Conservation (phyloP, 2,329 filamentous ascomycete genomes). For the Madurella fahalii region DNA sequence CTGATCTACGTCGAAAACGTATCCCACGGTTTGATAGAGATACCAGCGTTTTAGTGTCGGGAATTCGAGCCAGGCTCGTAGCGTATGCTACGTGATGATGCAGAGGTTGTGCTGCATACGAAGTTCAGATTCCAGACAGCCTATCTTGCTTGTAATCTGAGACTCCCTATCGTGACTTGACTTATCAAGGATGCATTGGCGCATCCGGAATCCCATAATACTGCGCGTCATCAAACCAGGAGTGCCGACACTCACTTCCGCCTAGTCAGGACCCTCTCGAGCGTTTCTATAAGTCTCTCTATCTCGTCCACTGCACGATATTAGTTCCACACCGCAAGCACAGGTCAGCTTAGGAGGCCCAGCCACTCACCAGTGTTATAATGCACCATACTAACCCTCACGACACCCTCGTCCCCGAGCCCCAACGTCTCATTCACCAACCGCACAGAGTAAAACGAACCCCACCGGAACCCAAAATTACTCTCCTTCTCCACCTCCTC, state of each 20-base stretch:
- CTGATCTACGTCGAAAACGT: too few relatives aligned
- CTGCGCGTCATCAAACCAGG: too few relatives aligned
- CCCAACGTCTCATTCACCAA: conserved; percentile 53
- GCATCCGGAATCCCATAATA: too few relatives aligned
- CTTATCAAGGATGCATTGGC: too few relatives aligned
- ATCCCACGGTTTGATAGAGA: neutral
- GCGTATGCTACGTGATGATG: neutral
- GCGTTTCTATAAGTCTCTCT: conserved; percentile 44
- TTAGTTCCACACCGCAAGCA: neutral
- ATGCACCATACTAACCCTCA: conserved; percentile 61
- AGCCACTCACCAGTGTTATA: conserved; percentile 57
- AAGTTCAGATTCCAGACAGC: neutral
- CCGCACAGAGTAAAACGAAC: conserved; percentile 59
- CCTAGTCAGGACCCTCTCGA: conserved; percentile 46
- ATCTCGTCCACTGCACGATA: conserved; percentile 51
- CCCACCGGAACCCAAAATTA: conserved; percentile 58
- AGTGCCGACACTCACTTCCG: conserved; percentile 13
- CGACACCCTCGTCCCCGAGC: conserved; percentile 55
- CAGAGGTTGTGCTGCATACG: neutral
- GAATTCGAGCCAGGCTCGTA: neutral
- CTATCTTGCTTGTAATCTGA: neutral
- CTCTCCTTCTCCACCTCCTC: conserved; percentile 51
- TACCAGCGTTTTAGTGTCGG: neutral
- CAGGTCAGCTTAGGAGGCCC: too few relatives aligned
- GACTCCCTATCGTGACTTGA: too few relatives aligned